Conservation (phyloP, 2,329 filamentous ascomycete genomes). For the Tolypocladium endophyticum region DNA sequence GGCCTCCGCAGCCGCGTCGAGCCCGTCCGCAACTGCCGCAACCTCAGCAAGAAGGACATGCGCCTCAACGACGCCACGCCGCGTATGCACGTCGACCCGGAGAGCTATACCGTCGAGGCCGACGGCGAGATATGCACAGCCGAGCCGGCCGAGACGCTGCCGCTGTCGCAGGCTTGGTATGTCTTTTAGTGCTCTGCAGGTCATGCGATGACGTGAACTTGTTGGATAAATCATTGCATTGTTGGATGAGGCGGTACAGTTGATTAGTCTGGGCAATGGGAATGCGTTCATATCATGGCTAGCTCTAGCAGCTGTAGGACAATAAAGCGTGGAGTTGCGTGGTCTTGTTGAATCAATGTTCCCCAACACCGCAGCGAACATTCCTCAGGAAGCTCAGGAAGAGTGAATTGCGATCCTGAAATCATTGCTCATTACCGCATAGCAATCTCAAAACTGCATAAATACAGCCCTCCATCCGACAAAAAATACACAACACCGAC, state of each 20-base stretch:
- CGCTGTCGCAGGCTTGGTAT: conserved; percentile 68
- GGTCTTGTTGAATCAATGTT: not conserved
- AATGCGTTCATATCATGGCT: not conserved
- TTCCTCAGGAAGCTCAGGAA: not conserved
- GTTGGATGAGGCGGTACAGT: not conserved
- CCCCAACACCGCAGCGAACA: not conserved
- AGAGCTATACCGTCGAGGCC: conserved; percentile 79
- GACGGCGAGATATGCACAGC: conserved; percentile 67
- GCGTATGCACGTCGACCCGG: conserved; percentile 83
- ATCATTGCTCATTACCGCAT: conserved; percentile 21
- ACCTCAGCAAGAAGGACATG: conserved; percentile 76
- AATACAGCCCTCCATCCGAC: conserved; percentile 12
- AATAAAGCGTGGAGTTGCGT: not conserved
- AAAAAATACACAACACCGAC: conserved; percentile 9
- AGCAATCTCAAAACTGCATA: conserved; percentile 9
- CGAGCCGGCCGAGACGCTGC: conserved; percentile 59
- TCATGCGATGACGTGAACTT: not conserved
- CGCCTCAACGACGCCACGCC: conserved; percentile 78
- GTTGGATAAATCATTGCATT: not conserved
- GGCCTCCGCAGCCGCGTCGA: conserved; percentile 70
- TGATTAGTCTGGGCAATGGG: not conserved
- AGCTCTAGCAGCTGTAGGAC: not conserved
- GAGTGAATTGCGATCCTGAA: not conserved
- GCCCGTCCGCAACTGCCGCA: conserved; percentile 65
- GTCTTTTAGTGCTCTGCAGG: conserved; percentile 44